These are phyloP conservation scores for Marsdenia floribunda DNA, from an alignment of 257 asterid genomes.

Conservation along the genomic window DNA sequence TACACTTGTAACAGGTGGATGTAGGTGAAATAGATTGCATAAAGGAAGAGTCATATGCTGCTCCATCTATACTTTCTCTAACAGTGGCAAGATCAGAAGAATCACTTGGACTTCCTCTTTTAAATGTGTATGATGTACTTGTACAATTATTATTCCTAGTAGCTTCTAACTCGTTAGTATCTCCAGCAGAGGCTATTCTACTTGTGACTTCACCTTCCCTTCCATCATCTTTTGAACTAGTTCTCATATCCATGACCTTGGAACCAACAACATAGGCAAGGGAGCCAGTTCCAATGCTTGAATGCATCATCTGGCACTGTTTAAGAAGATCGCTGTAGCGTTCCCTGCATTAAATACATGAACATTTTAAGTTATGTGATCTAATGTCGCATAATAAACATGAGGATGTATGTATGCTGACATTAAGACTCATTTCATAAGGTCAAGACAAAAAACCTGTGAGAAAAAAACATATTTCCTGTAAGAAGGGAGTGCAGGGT, in stretches of 20 bases:
- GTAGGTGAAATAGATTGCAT: slow-evolving; percentile 46
- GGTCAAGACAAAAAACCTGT: neutral
- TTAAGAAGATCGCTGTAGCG: slow-evolving; percentile 74
- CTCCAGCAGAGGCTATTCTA: slow-evolving; percentile 38
- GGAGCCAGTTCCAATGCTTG: slow-evolving; percentile 96
- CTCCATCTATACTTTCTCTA: slow-evolving; percentile 51
- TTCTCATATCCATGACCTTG: slow-evolving; percentile 95
- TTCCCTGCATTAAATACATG: slow-evolving; percentile 49
- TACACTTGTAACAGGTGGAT: slow-evolving; percentile 44
- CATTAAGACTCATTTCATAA: neutral
- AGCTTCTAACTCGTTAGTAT: slow-evolving; percentile 31
- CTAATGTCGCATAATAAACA: neutral
- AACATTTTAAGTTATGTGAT: neutral
- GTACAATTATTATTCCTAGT: slow-evolving; percentile 38
- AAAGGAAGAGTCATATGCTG: slow-evolving; percentile 62
- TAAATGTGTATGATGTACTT: slow-evolving; percentile 39
- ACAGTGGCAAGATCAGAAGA: slow-evolving; percentile 65
- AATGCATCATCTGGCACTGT: slow-evolving; percentile 91
- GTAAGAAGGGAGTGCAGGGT: neutral
- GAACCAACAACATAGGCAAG: slow-evolving; percentile 94
- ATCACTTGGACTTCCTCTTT: slow-evolving; percentile 52
- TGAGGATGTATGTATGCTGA: neutral
- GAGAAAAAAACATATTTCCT: neutral
- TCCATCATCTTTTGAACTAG: slow-evolving; percentile 69
- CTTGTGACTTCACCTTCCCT: slow-evolving; percentile 48